Conservation (phyloP, 2,329 filamentous ascomycete genomes). For the Arthrobotrys sinensis region DNA sequence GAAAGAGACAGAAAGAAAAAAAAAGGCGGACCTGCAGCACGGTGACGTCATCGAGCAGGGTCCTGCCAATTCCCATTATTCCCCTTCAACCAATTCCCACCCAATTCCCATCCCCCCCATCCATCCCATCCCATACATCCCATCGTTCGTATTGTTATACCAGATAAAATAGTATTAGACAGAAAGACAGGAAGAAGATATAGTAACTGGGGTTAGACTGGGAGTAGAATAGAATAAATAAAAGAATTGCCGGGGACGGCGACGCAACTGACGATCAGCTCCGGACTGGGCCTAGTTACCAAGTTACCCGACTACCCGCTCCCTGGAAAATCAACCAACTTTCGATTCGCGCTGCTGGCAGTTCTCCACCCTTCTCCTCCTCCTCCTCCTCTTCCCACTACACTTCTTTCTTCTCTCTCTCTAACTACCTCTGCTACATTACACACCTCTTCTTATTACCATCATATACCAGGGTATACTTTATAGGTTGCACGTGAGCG, state of each 20-base stretch:
- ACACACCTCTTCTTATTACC: too few relatives aligned
- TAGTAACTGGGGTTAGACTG: too few relatives aligned
- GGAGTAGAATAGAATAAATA: too few relatives aligned
- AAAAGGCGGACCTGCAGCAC: slow-evolving; percentile 41
- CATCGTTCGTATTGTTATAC: too few relatives aligned
- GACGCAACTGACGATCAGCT: slow-evolving; percentile 7
- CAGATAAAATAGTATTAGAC: too few relatives aligned
- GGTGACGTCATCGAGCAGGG: slow-evolving; percentile 41
- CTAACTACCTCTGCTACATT: background rate
- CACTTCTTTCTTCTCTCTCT: background rate
- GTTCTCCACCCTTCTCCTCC: background rate
- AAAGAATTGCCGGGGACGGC: slow-evolving; percentile 1
- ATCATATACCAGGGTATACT: too few relatives aligned
- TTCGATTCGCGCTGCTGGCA: background rate
- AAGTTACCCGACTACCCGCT: background rate
- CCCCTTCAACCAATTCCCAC: too few relatives aligned
- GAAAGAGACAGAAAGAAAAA: too few relatives aligned
- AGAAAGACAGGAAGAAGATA: too few relatives aligned
- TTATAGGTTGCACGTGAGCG: background rate
- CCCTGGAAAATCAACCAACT: too few relatives aligned
- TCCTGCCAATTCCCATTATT: background rate
- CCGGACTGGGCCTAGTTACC: slow-evolving; percentile 17
- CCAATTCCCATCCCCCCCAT: too few relatives aligned
- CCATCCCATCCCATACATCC: too few relatives aligned
- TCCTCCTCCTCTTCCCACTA: background rate